phyloP scores from a whole-genome alignment of 1,284 basidiomycete genomes.

The Ustilago hordei region DNA sequence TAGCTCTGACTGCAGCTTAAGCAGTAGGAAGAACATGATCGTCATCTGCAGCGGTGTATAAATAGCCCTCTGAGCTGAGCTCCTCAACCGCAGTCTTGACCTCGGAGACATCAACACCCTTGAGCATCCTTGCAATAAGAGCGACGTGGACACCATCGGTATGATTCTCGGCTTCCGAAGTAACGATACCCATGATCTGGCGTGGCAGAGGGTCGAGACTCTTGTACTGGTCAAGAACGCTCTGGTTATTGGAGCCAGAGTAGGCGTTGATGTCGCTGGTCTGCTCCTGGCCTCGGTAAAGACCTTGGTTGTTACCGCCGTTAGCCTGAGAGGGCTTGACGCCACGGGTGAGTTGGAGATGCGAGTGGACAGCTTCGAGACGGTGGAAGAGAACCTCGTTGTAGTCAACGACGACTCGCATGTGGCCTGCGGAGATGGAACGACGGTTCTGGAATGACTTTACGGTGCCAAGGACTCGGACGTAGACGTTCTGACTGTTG shows the following conservation, averaged over 20 bases:
- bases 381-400: conserved; percentile 88
- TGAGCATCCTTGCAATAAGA: conserved; percentile 47
- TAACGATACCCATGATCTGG: conserved; percentile 53
- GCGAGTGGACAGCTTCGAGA: conserved; percentile 73
- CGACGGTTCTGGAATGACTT: conserved; percentile 86
- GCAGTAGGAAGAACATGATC: conserved; percentile 63
- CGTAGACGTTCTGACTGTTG: conserved; percentile 79
- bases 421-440: conserved; percentile 74
- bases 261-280: conserved; percentile 50
- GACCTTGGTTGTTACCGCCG: conserved; percentile 12
- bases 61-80: conserved; percentile 59
- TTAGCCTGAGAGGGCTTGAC: conserved; percentile 12
- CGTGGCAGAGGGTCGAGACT: conserved; percentile 42
- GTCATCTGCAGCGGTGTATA: conserved; percentile 63
- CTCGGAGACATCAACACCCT: conserved; percentile 38
- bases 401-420: conserved; percentile 75
- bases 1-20: not conserved
- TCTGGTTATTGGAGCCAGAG: conserved; percentile 38
- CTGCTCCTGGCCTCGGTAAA: conserved; percentile 13
- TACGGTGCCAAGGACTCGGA: conserved; percentile 88
- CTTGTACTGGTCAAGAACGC: conserved; percentile 44
- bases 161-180: conserved; percentile 51
- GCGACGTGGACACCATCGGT: conserved; percentile 56
- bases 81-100: conserved; percentile 60
- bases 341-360: conserved; percentile 56